A percentile compares a stretch with the other conserved stretches of the same genome.
These are phyloP conservation scores for Pseudogymnoascus sp. DNA, from an alignment of 2,329 filamentous ascomycete genomes.

Conservation along the genomic window DNA sequence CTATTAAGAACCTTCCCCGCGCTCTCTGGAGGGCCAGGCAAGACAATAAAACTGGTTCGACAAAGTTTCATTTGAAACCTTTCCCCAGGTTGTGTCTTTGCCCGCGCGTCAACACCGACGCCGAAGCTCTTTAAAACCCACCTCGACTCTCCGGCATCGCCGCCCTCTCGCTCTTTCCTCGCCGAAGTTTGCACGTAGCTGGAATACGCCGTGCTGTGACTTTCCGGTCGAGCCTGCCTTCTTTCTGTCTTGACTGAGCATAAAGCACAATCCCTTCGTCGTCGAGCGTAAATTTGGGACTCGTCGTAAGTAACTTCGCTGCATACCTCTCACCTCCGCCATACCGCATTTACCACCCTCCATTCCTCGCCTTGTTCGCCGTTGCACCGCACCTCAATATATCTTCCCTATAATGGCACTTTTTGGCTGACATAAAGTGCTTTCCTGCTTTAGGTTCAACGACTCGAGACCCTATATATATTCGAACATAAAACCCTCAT, in stretches of 20 bases:
- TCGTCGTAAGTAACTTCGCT: slow-evolving; percentile 2
- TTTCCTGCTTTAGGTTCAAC: slow-evolving; percentile 19
- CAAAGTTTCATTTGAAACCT: slow-evolving; percentile 25
- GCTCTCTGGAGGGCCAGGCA: slow-evolving; percentile 23
- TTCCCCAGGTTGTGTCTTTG: slow-evolving; percentile 13
- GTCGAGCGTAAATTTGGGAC: background rate
- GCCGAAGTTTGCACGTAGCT: slow-evolving; percentile 22
- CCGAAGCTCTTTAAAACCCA: background rate
- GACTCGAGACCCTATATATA: slow-evolving; percentile 16
- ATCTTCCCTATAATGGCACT: slow-evolving; percentile 3
- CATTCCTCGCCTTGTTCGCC: background rate
- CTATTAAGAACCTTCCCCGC: slow-evolving; percentile 9
- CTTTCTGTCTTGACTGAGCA: background rate
- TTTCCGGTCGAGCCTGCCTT: slow-evolving; percentile 11
- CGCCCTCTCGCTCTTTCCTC: slow-evolving; percentile 12
- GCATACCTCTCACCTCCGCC: slow-evolving; percentile 9
- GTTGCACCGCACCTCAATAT: background rate
- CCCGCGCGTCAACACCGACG: slow-evolving; percentile 8
- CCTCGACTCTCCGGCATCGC: background rate
- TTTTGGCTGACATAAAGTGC: slow-evolving; percentile 7
- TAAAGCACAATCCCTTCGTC: background rate
- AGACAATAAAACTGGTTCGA: slow-evolving; percentile 20
- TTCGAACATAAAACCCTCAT: slow-evolving; percentile 18
- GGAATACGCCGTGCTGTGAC: slow-evolving; percentile 25
- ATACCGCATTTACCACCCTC: background rate